Conservation (phyloP, 2,329 filamentous ascomycete species). For the Aspergillus sp. region DNA sequence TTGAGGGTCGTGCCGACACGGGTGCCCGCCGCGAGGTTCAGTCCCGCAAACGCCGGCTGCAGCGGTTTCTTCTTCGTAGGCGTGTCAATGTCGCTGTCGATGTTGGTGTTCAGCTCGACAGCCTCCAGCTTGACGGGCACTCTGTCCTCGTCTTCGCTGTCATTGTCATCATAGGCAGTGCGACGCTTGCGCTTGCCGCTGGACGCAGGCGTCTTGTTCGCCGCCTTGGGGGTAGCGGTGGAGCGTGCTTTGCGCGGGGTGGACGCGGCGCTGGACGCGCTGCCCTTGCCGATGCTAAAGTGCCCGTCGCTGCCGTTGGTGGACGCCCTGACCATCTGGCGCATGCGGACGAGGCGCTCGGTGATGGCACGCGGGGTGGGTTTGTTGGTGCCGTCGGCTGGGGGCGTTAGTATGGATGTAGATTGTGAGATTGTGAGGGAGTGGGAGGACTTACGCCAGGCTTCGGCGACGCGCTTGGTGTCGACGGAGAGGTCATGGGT, state of each 20-base stretch:
- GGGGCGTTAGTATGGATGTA: not conserved
- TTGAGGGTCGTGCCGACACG: not conserved
- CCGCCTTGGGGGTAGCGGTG: not conserved
- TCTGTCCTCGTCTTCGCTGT: not conserved
- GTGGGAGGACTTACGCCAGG: constrained; percentile 38
- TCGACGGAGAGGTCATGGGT: constrained; percentile 38
- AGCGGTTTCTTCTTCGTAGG: constrained; percentile 4
- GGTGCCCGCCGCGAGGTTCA: not conserved
- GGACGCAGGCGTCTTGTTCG: constrained; percentile 12
- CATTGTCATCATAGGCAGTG: not conserved
- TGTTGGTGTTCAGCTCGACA: not conserved
- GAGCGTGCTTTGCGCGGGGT: constrained; percentile 13
- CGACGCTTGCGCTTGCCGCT: constrained; percentile 17
- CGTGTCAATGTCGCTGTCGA: not conserved
- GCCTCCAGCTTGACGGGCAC: constrained; percentile 14
- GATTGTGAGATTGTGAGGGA: not conserved
- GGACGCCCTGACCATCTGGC: constrained; percentile 18
- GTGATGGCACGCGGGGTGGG: constrained; percentile 42
- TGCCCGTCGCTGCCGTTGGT: constrained; percentile 8
- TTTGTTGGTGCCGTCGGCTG: constrained; percentile 14
- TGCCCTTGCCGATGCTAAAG: constrained; percentile 18
- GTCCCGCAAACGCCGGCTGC: constrained; percentile 1
- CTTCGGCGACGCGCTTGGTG: constrained; percentile 30
- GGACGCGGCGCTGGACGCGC: constrained; percentile 6
- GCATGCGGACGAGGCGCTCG: constrained; percentile 39